Conservation (phyloP, 495 filamentous ascomycete genomes). For the Aspergillus avenaceus region DNA sequence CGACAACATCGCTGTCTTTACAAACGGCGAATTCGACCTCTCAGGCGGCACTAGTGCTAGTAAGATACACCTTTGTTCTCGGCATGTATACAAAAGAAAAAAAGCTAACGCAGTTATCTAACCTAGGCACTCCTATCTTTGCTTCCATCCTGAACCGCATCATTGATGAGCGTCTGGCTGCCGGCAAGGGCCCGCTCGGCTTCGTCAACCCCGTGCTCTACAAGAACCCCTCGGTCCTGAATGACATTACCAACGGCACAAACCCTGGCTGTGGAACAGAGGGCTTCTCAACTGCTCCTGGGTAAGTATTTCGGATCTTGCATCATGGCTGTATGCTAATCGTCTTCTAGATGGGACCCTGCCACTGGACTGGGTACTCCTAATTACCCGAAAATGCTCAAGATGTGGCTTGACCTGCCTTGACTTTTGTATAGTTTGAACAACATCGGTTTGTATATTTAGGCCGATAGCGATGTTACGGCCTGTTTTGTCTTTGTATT, state of each 20-base stretch:
- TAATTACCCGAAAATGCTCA: constrained; percentile 46
- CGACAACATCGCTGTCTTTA: constrained; percentile 49
- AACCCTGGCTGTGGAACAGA: constrained; percentile 45
- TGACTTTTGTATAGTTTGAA: constrained; percentile 2
- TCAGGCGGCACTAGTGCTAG: constrained; percentile 35
- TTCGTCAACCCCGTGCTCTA: constrained; percentile 53
- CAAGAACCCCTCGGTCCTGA: constrained; percentile 38
- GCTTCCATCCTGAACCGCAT: constrained; percentile 37
- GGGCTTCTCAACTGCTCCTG: constrained; percentile 45
- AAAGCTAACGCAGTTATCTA: neutral
- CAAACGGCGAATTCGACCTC: constrained; percentile 17
- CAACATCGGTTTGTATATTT: no score
- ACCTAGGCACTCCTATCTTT: constrained; percentile 23
- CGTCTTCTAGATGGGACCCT: constrained; percentile 42
- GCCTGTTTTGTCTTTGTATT: no score
- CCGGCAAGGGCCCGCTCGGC: constrained; percentile 45
- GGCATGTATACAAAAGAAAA: neutral
- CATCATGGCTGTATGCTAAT: constrained; percentile 1
- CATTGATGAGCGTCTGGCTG: constrained; percentile 43
- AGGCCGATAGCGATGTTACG: no score
- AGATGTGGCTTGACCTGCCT: constrained; percentile 32
- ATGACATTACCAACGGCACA: constrained; percentile 45
- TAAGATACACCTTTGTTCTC: neutral
- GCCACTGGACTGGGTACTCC: constrained; percentile 53
- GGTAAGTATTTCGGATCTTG: constrained; percentile 18